Evolutionary conservation across 805 yeast genomes (phyloP), one percentile per base, ranked within the genome.

Genomic region (Candida multigemmis): DNA sequence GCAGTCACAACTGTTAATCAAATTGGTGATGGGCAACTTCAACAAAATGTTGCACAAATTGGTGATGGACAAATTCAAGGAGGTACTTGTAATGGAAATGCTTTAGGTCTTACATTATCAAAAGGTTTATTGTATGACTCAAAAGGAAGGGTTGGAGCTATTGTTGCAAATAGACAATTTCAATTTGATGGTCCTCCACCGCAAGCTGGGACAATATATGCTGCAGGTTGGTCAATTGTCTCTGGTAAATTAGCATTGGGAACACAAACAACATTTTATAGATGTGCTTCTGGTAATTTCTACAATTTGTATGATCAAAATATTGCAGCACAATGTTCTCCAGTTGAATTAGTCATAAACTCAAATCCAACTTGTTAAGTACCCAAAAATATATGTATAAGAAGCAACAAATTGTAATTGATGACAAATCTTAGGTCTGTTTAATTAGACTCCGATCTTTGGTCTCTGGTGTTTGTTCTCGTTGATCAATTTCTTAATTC

Each of bases 141-240:
- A n/a, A 31, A 51, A 35, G 62, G 60, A 23, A 56, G 68, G 51
- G 40, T 60, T 34, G 68, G 68, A 28, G 56, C 64, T 23, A 60
- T 61, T 45, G 68, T 61, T 36, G 65, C 68, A 31, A 61, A 61
- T 54, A 68, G 80, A 64, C 89, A 79, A 63, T 74, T 77, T 69
- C 84, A 76, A 59, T 76, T 75, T 48, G 83, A 77, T 49, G 83
- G 83, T 49, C 83, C 83, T 32, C 78, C 82, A 60, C 86, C 87
- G 47, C 89, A 79, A 65, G 83, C 80, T 18, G 82, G 81, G 55
- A 66, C 81, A 33, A 68, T 74, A 41, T 71, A 66, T 44, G 77
- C 81, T 37, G 71, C 68, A 24, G 78, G 79, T 34, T 71, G 77
- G 79, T 62, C 74, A 26, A 60, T 72, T 21, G 38, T 36, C 29